A percentile compares a stretch with the other conserved stretches of the same genome.
Evolutionary conservation across 2,329 filamentous ascomycete genomes (phyloP).

Genomic region (Coniochaeta sp.): DNA sequence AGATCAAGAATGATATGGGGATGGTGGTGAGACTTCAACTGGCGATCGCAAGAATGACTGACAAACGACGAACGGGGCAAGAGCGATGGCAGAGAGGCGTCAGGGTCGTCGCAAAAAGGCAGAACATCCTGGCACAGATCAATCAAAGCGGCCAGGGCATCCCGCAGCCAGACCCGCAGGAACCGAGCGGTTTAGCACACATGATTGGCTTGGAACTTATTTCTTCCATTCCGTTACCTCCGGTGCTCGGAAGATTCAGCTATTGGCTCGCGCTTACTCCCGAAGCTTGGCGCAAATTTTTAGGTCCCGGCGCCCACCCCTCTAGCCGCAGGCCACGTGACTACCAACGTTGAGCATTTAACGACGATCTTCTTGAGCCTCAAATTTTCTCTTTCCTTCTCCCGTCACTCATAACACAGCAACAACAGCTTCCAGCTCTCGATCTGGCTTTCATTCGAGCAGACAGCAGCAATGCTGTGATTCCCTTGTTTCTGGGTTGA

Average conservation of each 20-base stretch:
- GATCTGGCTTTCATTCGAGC: background rate
- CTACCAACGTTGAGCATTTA: background rate
- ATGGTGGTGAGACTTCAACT: too few relatives aligned
- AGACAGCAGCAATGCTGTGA: background rate
- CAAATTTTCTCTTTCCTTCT: background rate
- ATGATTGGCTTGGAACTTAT: background rate
- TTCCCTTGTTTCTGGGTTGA: background rate
- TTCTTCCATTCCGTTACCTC: background rate
- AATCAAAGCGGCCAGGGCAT: background rate
- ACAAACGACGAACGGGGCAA: too few relatives aligned
- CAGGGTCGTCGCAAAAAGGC: background rate
- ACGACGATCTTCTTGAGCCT: background rate
- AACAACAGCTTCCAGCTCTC: background rate
- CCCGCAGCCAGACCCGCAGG: background rate
- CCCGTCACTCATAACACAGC: background rate
- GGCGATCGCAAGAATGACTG: too few relatives aligned
- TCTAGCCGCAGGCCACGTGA: background rate
- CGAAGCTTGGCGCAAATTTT: background rate
- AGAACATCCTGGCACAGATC: slow-evolving; percentile 1
- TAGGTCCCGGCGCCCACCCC: background rate
- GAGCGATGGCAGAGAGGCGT: background rate
- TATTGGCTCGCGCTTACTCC: background rate
- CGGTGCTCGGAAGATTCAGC: background rate
- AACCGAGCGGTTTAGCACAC: background rate
- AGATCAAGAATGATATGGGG: too few relatives aligned